phyloP scores from a whole-genome alignment of 306 rosid genomes.

The Senna tora region DNA sequence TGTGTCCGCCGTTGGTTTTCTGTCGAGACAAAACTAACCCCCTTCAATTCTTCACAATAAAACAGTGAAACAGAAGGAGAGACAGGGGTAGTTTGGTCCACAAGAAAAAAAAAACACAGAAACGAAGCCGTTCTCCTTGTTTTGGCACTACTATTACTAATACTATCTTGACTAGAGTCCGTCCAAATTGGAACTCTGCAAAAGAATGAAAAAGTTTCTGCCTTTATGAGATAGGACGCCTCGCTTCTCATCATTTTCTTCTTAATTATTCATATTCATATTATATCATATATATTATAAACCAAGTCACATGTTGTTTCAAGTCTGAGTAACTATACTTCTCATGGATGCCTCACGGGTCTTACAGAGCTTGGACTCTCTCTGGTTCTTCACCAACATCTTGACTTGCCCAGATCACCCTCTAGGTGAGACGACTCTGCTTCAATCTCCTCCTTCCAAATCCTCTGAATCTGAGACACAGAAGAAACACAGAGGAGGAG shows the following conservation, averaged over 20 bases:
- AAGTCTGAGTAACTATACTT: not conserved
- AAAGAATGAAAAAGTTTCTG: not conserved
- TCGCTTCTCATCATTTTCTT: not conserved
- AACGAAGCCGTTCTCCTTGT: not conserved
- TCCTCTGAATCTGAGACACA: constrained; percentile 27
- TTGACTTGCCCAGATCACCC: constrained; percentile 19
- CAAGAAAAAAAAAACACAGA: not conserved
- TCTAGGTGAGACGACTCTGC: not conserved
- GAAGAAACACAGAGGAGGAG: constrained; percentile 28
- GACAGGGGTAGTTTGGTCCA: constrained; percentile 10
- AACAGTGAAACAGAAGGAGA: too few relatives aligned
- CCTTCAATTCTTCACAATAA: not conserved
- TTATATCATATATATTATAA: not conserved
- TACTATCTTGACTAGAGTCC: not conserved
- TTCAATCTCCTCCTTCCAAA: not conserved
- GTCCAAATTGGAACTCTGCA: not conserved
- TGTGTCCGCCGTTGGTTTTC: constrained; percentile 14
- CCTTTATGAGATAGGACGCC: not conserved
- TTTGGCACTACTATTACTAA: not conserved
- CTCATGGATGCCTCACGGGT: constrained; percentile 54
- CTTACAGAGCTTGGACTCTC: constrained; percentile 52
- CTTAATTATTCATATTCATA: not conserved
- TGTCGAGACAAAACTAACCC: not conserved
- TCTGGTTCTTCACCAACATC: constrained; percentile 69
- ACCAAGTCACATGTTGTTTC: not conserved